A percentile compares a stretch with the other conserved stretches of the same genome.
Conservation (phyloP, 2,329 filamentous ascomycete species). For the Sarocladiaceae sp. region DNA sequence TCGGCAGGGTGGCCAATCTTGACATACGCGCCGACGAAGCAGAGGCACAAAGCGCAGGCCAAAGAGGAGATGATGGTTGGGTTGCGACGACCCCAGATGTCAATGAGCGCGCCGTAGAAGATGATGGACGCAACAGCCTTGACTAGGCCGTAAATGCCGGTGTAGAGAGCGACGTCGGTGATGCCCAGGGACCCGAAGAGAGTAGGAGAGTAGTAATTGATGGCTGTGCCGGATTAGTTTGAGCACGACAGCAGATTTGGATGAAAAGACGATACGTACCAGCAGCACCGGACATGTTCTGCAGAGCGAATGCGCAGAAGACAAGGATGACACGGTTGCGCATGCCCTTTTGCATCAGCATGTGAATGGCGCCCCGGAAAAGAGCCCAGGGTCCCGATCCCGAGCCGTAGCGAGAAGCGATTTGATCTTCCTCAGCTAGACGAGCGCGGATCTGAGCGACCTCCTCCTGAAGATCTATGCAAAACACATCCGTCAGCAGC, state of each 20-base stretch:
- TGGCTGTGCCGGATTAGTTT: constrained; percentile 44
- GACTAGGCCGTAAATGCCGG: constrained; percentile 61
- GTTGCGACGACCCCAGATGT: constrained; percentile 37
- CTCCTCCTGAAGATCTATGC: constrained; percentile 38
- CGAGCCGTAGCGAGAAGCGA: constrained; percentile 25
- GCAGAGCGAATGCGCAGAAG: constrained; percentile 30
- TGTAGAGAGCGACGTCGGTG: constrained; percentile 45
- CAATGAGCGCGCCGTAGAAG: constrained; percentile 46
- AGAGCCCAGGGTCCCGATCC: constrained; percentile 23
- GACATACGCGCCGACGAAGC: constrained; percentile 53
- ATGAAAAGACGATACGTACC: no score
- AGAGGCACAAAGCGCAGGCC: constrained; percentile 54
- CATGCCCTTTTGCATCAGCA: constrained; percentile 33
- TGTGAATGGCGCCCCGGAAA: constrained; percentile 26
- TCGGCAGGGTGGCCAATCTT: constrained; percentile 30
- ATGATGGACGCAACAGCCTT: constrained; percentile 53
- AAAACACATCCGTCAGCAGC: constrained; percentile 10
- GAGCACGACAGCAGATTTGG: no score
- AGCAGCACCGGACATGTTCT: constrained; percentile 34
- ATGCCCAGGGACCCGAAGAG: constrained; percentile 32
- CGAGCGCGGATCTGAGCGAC: constrained; percentile 36
- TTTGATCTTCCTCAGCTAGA: constrained; percentile 25
- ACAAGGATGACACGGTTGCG: constrained; percentile 32
- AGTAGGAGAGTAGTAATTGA: constrained; percentile 63
- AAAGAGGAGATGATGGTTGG: constrained; percentile 54